Conservation (phyloP, 2,329 filamentous ascomycete species). For the Beauveria asiatica region DNA sequence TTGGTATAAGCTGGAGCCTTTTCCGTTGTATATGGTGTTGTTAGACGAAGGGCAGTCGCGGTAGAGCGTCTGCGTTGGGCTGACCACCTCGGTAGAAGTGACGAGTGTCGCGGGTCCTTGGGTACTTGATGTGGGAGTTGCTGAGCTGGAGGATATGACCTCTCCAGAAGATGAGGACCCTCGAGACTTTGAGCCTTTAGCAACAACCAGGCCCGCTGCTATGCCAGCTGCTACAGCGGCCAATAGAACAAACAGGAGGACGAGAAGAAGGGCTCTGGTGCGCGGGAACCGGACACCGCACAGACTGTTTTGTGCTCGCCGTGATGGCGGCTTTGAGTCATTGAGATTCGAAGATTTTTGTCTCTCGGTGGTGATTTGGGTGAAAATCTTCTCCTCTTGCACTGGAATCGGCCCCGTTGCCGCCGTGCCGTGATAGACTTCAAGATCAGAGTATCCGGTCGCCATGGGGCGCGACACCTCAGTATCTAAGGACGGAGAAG, state of each 20-base stretch:
- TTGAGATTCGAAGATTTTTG: not conserved
- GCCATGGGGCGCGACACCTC: not conserved
- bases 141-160: not conserved
- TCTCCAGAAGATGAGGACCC: not conserved
- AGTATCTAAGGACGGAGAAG: no score
- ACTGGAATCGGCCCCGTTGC: not conserved
- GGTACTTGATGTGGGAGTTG: not conserved
- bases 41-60: slow-evolving; percentile 13
- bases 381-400: not conserved
- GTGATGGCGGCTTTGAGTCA: not conserved
- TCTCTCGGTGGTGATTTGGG: not conserved
- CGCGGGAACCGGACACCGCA: not conserved
- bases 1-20: not conserved
- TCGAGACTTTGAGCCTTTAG: not conserved
- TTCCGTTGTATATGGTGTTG: slow-evolving; percentile 8
- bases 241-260: not conserved
- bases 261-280: not conserved
- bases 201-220: not conserved
- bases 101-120: not conserved
- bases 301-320: not conserved
- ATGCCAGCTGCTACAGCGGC: not conserved
- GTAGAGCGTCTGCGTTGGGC: slow-evolving; percentile 8
- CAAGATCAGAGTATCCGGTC: slow-evolving; percentile 6
- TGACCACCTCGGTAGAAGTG: not conserved
- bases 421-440: not conserved